phyloP scores from a whole-genome alignment of 2,329 filamentous ascomycete genomes.

The Elsinoe necatrix region DNA sequence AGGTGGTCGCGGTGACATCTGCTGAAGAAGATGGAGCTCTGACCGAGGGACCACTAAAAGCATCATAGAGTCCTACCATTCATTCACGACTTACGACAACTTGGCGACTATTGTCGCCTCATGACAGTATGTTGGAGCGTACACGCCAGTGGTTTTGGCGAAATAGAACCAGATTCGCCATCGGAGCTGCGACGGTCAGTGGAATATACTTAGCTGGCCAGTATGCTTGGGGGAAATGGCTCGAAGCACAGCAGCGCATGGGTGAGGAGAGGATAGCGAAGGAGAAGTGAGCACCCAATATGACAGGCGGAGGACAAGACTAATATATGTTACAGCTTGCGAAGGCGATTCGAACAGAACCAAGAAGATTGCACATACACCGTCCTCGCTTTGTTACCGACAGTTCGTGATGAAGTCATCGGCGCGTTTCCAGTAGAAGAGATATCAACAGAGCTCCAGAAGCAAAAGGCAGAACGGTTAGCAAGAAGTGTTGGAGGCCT shows the following conservation, averaged over 20 bases:
- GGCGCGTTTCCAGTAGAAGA: conserved; percentile 83
- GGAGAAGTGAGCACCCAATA: conserved; percentile 63
- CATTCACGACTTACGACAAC: not conserved
- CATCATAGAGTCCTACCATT: not conserved
- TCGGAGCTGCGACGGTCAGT: conserved; percentile 79
- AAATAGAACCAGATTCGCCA: conserved; percentile 81
- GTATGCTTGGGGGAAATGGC: conserved; percentile 85
- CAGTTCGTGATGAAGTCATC: conserved; percentile 81
- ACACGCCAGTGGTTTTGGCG: conserved; percentile 85
- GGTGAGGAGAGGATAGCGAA: conserved; percentile 90
- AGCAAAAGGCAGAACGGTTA: conserved; percentile 72
- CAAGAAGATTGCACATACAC: conserved; percentile 98
- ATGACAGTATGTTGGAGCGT: conserved; percentile 52
- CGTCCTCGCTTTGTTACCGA: conserved; percentile 88
- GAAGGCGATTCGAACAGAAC: conserved; percentile 95
- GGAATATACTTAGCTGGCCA: conserved; percentile 86
- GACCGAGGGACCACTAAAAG: not conserved
- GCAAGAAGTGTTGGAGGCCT: conserved; percentile 47
- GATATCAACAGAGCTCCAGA: conserved; percentile 86
- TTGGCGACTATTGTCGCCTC: not conserved
- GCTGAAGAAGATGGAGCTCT: not conserved
- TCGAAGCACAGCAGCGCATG: conserved; percentile 91
- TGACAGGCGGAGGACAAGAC: conserved; percentile 13
- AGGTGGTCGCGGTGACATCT: not conserved
- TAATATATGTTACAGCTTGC: conserved; percentile 54